Evolutionary conservation across 306 rosid species (phyloP).

Genomic region (Vicia faba): DNA sequence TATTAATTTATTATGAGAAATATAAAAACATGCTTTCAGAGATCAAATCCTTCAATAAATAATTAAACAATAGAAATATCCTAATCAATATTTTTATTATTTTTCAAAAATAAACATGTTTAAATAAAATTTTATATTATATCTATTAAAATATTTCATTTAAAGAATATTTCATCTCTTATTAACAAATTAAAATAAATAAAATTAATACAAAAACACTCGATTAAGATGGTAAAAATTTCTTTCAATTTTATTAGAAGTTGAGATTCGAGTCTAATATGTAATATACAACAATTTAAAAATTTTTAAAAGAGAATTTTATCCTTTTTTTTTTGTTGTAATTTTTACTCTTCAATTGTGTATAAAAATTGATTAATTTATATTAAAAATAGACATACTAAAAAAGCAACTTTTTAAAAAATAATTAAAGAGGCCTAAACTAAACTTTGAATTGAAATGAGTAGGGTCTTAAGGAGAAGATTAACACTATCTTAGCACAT

Average conservation of each 20-base stretch:
- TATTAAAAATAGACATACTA: neutral
- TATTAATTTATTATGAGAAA: too few relatives aligned
- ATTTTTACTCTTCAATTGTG: too few relatives aligned
- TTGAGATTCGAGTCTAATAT: too few relatives aligned
- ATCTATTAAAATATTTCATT: neutral
- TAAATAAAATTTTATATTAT: neutral
- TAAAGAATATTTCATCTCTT: neutral
- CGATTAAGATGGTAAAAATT: too few relatives aligned
- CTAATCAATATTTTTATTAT: neutral
- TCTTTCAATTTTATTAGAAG: too few relatives aligned
- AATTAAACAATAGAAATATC: neutral
- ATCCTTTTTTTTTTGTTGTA: too few relatives aligned
- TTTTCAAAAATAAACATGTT: neutral
- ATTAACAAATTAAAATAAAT: neutral
- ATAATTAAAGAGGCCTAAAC: neutral
- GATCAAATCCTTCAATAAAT: too few relatives aligned
- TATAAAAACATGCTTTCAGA: too few relatives aligned
- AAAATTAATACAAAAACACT: too few relatives aligned
- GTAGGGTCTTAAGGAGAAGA: conserved; percentile 44
- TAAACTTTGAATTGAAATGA: conserved; percentile 32
- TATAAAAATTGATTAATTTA: neutral
- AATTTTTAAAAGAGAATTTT: too few relatives aligned
- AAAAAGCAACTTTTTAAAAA: neutral
- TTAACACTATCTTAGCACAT: conserved; percentile 41
- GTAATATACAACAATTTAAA: too few relatives aligned